These are phyloP conservation scores for Oropetium thomaeum DNA, from an alignment of 176 grass and related monocot genomes.

Conservation along the genomic window DNA sequence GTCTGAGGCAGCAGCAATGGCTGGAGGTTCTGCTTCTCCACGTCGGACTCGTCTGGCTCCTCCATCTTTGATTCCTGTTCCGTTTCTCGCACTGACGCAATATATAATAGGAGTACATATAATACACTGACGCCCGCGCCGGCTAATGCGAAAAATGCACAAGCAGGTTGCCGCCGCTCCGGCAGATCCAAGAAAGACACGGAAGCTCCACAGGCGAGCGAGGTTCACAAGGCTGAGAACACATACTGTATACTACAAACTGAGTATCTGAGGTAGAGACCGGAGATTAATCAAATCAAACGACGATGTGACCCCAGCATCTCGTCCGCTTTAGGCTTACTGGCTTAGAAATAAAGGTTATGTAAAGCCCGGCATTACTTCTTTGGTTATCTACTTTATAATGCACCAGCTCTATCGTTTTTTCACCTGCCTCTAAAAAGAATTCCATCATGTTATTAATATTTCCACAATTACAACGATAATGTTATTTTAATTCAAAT, in stretches of 20 bases:
- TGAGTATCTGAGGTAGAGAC: constrained; percentile 36
- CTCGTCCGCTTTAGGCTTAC: background rate
- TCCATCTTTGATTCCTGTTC: constrained; percentile 1
- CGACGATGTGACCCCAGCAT: background rate
- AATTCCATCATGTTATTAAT: too few relatives aligned
- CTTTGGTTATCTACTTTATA: too few relatives aligned
- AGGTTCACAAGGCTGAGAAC: constrained; percentile 26
- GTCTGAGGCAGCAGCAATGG: background rate
- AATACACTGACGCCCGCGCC: too few relatives aligned
- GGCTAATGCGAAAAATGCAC: background rate
- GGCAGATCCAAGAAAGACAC: constrained; percentile 22
- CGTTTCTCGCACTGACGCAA: too few relatives aligned
- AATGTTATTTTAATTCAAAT: too few relatives aligned
- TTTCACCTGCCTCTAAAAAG: too few relatives aligned
- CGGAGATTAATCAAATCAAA: background rate
- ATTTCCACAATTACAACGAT: too few relatives aligned
- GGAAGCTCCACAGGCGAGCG: background rate
- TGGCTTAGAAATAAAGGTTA: background rate
- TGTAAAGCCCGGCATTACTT: background rate
- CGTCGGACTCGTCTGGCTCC: constrained; percentile 22
- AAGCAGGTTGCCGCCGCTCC: constrained; percentile 11
- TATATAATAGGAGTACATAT: too few relatives aligned
- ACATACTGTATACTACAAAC: background rate
- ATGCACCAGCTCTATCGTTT: too few relatives aligned
- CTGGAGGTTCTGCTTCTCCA: constrained; percentile 55